phyloP scores from a whole-genome alignment of 140 eudicot species.

The Anethum foeniculum region DNA sequence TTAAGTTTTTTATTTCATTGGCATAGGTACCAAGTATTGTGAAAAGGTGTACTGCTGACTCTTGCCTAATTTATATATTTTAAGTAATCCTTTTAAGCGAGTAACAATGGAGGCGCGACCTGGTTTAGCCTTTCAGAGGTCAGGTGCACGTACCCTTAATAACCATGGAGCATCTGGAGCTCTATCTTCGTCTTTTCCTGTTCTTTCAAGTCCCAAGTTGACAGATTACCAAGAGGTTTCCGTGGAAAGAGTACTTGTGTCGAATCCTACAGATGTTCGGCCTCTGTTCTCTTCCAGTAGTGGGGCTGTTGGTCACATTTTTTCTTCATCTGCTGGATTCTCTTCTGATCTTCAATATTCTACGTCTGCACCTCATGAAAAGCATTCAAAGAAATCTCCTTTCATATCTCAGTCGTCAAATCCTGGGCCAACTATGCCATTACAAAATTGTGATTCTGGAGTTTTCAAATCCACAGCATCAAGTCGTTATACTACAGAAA shows the following conservation, averaged over 20 bases:
- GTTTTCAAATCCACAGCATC: slow-evolving; percentile 61
- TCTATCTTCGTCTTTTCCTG: slow-evolving; percentile 48
- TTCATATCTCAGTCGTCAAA: slow-evolving; percentile 46
- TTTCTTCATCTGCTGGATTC: slow-evolving; percentile 66
- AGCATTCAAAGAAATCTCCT: slow-evolving; percentile 45
- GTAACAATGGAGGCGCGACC: slow-evolving; percentile 72
- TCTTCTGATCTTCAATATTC: slow-evolving; percentile 71
- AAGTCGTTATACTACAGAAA: slow-evolving; percentile 47
- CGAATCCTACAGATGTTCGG: slow-evolving; percentile 19
- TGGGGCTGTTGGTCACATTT: slow-evolving; percentile 63
- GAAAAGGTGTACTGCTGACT: slow-evolving; percentile 11
- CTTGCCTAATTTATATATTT: slow-evolving; percentile 9
- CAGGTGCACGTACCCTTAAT: slow-evolving; percentile 40
- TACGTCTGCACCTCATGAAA: slow-evolving; percentile 39
- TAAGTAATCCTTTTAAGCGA: neutral
- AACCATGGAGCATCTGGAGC: slow-evolving; percentile 45
- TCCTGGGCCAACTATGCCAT: slow-evolving; percentile 22
- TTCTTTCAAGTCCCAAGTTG: slow-evolving; percentile 25
- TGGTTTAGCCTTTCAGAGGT: slow-evolving; percentile 50
- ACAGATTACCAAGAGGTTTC: slow-evolving; percentile 30
- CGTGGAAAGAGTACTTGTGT: slow-evolving; percentile 22
- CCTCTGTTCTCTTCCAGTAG: slow-evolving; percentile 49
- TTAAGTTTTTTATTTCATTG: neutral
- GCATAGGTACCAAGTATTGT: slow-evolving; percentile 15
- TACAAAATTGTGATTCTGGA: slow-evolving; percentile 28